Evolutionary conservation across 805 yeast genomes (phyloP).

Genomic region (Metschnikowia henanensis): DNA sequence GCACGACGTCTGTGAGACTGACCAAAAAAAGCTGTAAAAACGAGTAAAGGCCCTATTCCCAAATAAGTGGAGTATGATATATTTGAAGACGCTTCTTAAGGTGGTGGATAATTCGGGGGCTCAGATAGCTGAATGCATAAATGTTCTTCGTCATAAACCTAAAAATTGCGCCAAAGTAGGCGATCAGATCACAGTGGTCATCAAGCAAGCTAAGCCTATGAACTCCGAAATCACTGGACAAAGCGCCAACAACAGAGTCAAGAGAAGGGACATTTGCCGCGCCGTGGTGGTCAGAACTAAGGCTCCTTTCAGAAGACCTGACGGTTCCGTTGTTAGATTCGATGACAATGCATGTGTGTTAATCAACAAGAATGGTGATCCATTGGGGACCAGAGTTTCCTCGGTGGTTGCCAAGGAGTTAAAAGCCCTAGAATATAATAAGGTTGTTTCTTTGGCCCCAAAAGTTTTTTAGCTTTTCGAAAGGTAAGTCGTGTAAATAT

Average conservation of each 20-base stretch:
- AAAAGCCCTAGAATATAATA: constrained; percentile 77
- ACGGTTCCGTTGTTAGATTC: constrained; percentile 83
- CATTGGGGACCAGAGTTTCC: constrained; percentile 90
- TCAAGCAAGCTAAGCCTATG: constrained; percentile 84
- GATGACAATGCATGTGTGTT: constrained; percentile 98
- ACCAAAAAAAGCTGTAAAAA: constrained; percentile 7
- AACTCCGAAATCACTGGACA: constrained; percentile 72
- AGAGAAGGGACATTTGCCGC: constrained; percentile 93
- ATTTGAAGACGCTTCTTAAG: constrained; percentile 81
- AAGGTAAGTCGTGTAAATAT: constrained; percentile 10
- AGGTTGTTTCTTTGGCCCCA: constrained; percentile 90
- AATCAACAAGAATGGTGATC: constrained; percentile 89
- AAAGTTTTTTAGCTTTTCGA: constrained; percentile 33
- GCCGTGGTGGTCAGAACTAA: constrained; percentile 95
- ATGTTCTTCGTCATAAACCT: constrained; percentile 88
- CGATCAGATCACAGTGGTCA: constrained; percentile 91
- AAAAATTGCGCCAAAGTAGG: constrained; percentile 82
- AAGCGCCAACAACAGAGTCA: constrained; percentile 74
- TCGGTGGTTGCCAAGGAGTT: constrained; percentile 91
- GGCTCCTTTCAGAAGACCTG: constrained; percentile 72
- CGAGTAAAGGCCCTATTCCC: neutral
- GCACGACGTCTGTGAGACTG: constrained; percentile 14
- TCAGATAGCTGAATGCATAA: constrained; percentile 91
- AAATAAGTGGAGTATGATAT: constrained; percentile 57
- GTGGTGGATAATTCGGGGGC: constrained; percentile 98